Base-by-base conservation (phyloP, 768 basidiomycete genomes). In the Boletellus sp. region DNA sequence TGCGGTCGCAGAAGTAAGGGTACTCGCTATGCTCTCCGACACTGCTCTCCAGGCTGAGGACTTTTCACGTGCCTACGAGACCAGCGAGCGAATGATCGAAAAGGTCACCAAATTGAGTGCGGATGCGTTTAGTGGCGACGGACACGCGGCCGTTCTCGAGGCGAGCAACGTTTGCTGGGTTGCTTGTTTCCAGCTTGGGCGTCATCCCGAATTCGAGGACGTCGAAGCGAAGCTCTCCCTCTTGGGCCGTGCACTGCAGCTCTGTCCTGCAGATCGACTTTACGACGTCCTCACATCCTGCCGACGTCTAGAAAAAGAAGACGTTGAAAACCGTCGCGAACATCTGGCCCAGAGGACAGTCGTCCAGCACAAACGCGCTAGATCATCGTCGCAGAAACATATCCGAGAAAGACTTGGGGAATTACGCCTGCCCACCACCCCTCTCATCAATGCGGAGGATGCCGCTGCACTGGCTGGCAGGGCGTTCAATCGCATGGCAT, bases 81-180 rank as follows among this genome's bases (percentile, higher is more conserved):
- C 80, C 38, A 83, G 78, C 61, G 76, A 85, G 54, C 73, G 74
- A 35, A 93, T 94, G 84, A 79, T 90, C 16, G 72, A 78, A 42
- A 76, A 70, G 19, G 81, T 88, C 34, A 63, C 74, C n/a, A 63
- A 70, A 15, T 66, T 91, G 41, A 74, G 76, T 24, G 52, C 71
- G 1, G 60, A 72, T 9, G 24, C 59, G 6, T 45, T 68, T 1
- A 42, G 52, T 12, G 58, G 59, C 22, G 34, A 60, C 2, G 71
- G 72, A n/a, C 74, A 79, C 33, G 63, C 68, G 13, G 66, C 68
- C 49, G 58, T 81, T 24, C 66, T 70, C 50, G 83, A 87, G 52
- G 87, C 86, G 1, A 78, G 77, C 41, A 86, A 92, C 56, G 85
- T 94, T 32, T 90, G 87, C 55, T 98, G 94, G 94, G 83, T 87